Evolutionary conservation across 169 alveolate species (phyloP), one percentile per base, ranked within the genome.

Genomic region (Cryptosporidium viatorum): DNA sequence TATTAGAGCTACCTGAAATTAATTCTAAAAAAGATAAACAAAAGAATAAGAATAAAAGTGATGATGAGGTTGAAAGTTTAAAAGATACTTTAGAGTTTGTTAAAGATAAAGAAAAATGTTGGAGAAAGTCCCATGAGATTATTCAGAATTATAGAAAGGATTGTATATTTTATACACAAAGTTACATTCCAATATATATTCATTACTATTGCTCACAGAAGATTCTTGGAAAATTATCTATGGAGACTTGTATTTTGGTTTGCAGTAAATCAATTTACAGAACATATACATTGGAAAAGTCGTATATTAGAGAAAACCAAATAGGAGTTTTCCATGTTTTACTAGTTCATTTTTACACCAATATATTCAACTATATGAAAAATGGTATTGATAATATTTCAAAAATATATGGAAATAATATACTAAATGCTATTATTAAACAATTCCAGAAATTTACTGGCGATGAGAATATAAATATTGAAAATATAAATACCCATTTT

Each of bases 81-180:
- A 35, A 55, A 18, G 65, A 52, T 3, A 59, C 33, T 48, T 4
- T 55, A 3, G 52, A 59, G 12, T 52, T 73, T 14, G 33, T 73
- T 51, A 23, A 51, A 16, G 58, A 58, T 29, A 0, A 4, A 10
- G 59, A 73, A n/a, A 1, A n/a, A 29, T 35, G 62, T 58, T 73
- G 86, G 86, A 73, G 65, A 0, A 73, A 55, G 23, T 12, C 67
- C 12, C 86, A 73, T 31, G 86, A 73, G 18, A 73, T 73, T 31
- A 23, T 73, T 14, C 26, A 52, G 1, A 52, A 73, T 55, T 59
- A 37, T 12, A 52, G 86, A 55, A 73, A 23, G 1, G 86, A 73
- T 21, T 52, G 71, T 18, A 51, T 73, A 35, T 73, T 73, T 31
- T 6, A 55, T 37, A n/a, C 60, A 9, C 12, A 23, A 21, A 39